A percentile compares a stretch with the other conserved stretches of the same genome.
Conservation (phyloP, 225 moss, liverwort and hornwort genomes). For the Polytrichum formosum region DNA sequence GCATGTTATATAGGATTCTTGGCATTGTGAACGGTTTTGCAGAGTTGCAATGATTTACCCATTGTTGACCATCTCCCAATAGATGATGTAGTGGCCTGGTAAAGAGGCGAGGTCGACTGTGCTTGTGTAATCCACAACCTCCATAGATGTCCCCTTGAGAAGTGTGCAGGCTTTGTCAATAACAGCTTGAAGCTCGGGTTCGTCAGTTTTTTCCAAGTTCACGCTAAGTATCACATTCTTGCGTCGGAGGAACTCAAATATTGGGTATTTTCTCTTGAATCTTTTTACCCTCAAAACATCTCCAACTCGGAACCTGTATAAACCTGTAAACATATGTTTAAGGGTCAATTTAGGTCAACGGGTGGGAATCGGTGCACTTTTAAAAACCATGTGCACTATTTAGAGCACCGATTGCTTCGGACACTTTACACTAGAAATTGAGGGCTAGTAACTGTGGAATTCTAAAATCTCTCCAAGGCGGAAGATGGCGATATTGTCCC, state of each 20-base stretch:
- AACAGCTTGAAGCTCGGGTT: constrained; percentile 58
- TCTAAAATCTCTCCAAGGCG: neutral
- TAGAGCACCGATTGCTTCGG: too few relatives aligned
- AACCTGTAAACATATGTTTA: constrained; percentile 28
- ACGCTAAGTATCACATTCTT: constrained; percentile 60
- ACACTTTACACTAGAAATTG: too few relatives aligned
- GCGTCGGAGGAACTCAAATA: constrained; percentile 60
- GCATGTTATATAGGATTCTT: too few relatives aligned
- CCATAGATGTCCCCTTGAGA: constrained; percentile 47
- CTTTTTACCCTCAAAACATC: constrained; percentile 21
- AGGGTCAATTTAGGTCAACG: too few relatives aligned
- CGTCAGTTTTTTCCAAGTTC: constrained; percentile 71
- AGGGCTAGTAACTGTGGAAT: neutral
- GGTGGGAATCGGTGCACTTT: neutral
- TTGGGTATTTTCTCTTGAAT: constrained; percentile 12
- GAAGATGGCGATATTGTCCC: neutral
- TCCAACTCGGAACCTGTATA: constrained; percentile 70
- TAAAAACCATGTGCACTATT: too few relatives aligned
- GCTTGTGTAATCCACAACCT: constrained; percentile 20
- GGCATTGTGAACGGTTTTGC: too few relatives aligned
- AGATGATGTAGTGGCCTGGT: constrained; percentile 30
- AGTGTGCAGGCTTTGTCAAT: constrained; percentile 32
- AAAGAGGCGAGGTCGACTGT: too few relatives aligned
- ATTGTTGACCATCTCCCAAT: constrained; percentile 59
- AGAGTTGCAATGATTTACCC: constrained; percentile 7